phyloP scores from a whole-genome alignment of 2,329 filamentous ascomycete genomes.

The Stachybotrys elegans region DNA sequence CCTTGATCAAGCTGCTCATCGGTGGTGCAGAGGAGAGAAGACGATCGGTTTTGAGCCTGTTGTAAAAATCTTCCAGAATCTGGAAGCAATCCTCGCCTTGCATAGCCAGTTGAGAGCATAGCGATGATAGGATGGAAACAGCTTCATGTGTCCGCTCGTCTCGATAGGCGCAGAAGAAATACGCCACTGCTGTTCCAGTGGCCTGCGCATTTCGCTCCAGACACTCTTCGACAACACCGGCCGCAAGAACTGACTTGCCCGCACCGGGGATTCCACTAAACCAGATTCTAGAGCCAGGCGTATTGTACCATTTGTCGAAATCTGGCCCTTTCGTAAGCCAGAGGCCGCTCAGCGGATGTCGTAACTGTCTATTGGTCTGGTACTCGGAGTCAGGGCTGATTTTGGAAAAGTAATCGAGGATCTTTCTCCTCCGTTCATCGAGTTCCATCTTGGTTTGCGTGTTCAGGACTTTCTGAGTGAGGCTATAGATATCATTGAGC shows the following conservation, averaged over 20 bases:
- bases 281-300: conserved; percentile 6
- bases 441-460: conserved; percentile 7
- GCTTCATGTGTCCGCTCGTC: background rate
- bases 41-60: background rate
- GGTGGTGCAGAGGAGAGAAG: background rate
- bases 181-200: background rate
- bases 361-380: conserved; percentile 4
- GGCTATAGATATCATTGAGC: background rate
- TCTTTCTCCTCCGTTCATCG: rapidly evolving
- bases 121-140: background rate
- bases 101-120: conserved; percentile 7
- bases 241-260: conserved; percentile 10
- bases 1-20: background rate
- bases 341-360: conserved; percentile 4
- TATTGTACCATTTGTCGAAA: conserved; percentile 7
- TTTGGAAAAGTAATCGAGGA: conserved; percentile 6
- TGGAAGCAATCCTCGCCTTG: conserved; percentile 5
- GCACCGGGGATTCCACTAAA: conserved; percentile 8
- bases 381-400: conserved; percentile 1
- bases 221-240: conserved; percentile 3
- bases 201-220: background rate
- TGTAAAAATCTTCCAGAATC: background rate
- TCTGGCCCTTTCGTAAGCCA: conserved; percentile 5
- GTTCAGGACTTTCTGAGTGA: conserved; percentile 2
- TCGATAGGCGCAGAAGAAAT: conserved; percentile 12